These are phyloP conservation scores for Trichoderma sp. DNA, from an alignment of 2,329 filamentous ascomycete species.

Conservation along the genomic window DNA sequence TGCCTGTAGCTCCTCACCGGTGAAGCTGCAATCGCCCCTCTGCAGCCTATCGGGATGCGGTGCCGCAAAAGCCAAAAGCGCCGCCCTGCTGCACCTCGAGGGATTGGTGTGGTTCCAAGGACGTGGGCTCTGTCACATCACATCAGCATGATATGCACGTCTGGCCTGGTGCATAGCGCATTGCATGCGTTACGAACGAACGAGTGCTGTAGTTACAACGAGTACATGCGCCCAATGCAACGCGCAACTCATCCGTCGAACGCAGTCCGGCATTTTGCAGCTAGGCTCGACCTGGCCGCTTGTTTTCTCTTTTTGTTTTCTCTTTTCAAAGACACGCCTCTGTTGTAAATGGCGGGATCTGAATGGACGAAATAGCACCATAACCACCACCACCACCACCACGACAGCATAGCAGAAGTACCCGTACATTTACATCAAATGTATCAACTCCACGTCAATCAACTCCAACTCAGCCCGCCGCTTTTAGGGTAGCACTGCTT, in stretches of 20 bases:
- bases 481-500: neutral
- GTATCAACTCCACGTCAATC: neutral
- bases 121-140: neutral
- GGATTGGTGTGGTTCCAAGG: neutral
- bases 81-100: neutral
- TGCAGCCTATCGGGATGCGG: slow-evolving; percentile 8
- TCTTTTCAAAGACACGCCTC: neutral
- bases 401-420: neutral
- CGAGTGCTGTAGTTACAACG: neutral
- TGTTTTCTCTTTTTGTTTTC: slow-evolving; percentile 9
- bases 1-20: neutral
- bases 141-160: neutral
- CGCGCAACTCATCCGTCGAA: neutral
- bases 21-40: slow-evolving; percentile 13
- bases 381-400: neutral
- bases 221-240: neutral
- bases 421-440: neutral
- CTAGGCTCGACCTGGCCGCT: neutral
- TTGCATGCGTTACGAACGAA: neutral
- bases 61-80: neutral
- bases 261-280: neutral
- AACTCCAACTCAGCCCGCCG: neutral
- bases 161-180: neutral
- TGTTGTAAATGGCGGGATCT: neutral
- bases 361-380: neutral